A percentile compares a stretch with the other conserved stretches of the same genome.
Evolutionary conservation across 768 basidiomycete species (phyloP).

Genomic region (Kwoniella shandongensis): DNA sequence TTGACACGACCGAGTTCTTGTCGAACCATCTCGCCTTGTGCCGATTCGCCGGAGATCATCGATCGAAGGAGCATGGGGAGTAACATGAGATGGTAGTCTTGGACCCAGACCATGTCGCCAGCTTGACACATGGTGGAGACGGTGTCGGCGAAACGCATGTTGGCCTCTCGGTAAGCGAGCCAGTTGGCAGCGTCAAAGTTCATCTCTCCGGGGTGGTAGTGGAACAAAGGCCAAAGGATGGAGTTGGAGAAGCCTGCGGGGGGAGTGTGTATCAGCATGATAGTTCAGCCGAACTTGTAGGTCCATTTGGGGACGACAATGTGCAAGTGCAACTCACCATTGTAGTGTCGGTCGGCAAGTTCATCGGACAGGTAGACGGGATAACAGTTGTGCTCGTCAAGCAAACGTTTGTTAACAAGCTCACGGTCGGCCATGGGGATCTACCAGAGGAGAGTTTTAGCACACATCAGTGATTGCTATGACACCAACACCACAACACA

Average conservation of each 20-base stretch:
- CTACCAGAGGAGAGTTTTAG: slow-evolving; percentile 56
- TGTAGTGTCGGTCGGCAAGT: slow-evolving; percentile 90
- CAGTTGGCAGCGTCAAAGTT: slow-evolving; percentile 99
- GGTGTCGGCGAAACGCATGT: slow-evolving; percentile 87
- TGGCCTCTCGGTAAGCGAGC: slow-evolving; percentile 96
- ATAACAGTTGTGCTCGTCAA: slow-evolving; percentile 94
- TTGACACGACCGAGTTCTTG: slow-evolving; percentile 57
- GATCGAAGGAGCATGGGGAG: slow-evolving; percentile 91
- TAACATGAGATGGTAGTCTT: slow-evolving; percentile 74
- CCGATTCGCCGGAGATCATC: slow-evolving; percentile 59
- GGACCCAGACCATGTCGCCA: slow-evolving; percentile 98
- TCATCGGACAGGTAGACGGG: slow-evolving; percentile 98
- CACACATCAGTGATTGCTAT: slow-evolving; percentile 1
- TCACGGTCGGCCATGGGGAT: slow-evolving; percentile 91
- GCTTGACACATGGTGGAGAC: slow-evolving; percentile 75
- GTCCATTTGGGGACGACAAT: not conserved
- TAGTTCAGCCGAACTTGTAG: not conserved
- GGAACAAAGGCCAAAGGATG: slow-evolving; percentile 98
- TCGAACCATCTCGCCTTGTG: slow-evolving; percentile 50
- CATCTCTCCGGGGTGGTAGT: slow-evolving; percentile 99
- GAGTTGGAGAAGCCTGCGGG: slow-evolving; percentile 84
- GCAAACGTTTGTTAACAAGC: slow-evolving; percentile 83
- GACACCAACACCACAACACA: not conserved
- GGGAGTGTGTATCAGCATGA: not conserved
- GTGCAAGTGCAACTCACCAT: slow-evolving; percentile 36